Evolutionary conservation across 169 alveolate species (phyloP), one percentile per base, ranked within the genome.

Genomic region (Eimeria mitis): DNA sequence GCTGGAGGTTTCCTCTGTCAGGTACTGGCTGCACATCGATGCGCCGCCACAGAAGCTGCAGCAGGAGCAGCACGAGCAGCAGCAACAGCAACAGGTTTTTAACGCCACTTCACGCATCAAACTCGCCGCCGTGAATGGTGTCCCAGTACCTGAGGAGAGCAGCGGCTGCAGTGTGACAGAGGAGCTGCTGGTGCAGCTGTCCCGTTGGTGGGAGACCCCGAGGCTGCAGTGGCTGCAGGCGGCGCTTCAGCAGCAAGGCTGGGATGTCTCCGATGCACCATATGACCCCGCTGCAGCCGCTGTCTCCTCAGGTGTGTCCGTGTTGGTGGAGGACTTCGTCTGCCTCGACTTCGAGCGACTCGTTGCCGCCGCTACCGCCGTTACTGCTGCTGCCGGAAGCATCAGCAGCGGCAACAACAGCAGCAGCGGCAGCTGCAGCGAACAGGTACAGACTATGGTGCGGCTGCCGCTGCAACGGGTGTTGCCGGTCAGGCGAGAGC

Each of bases 261-360:
- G 34, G 76, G 91, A 52, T 28, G 25, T 8, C 23, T 63, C 49
- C 4, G 71, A 52, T n/a, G 89, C 42, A 14, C 49, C 49, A 13
- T 7, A 13, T 2, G 61, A 31, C 13, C 6, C 61, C 14, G 40
- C 65, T 9, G 31, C 47, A 25, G 11, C 89, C 28, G 0, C 47
- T 31, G 91, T 84, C 91, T 84, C 71, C 65, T 52, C 89, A 44
- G 70, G 89, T 79, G 65, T 47, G 52, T 79, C 68, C n/a, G 47
- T 84, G 2, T 37, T 84, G 21, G 31, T 84, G 11, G 78, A 84
- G 37, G 91, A 84, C 40, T 84, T 84, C 76, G 61, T 84, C 37
- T 84, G 91, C 31, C 73, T 59, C 44, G 91, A 84, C 37, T 84
- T 84, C 56, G 78, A 84, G 76, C 52, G 78, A 5, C 59, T 84